Evolutionary conservation across 371 early-diverging fungal species (phyloP).

Genomic region (Apophysomyces elegans): DNA sequence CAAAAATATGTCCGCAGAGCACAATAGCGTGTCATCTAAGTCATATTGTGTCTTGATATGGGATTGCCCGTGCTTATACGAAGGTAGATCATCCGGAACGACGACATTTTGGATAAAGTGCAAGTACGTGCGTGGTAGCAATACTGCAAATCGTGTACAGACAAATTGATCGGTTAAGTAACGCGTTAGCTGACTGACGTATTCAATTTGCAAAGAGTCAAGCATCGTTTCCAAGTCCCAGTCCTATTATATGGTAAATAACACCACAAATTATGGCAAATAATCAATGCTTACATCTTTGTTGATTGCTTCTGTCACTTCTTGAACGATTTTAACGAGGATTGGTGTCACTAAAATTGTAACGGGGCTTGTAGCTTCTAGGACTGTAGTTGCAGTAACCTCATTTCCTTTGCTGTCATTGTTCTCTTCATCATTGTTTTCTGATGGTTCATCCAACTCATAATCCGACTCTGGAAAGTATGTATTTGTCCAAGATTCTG

Average conservation of each 20-base stretch:
- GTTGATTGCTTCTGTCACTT: constrained; percentile 69
- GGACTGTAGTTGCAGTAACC: constrained; percentile 53
- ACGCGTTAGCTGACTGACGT: constrained; percentile 64
- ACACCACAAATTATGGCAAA: neutral
- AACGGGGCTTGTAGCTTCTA: constrained; percentile 65
- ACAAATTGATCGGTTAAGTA: constrained; percentile 58
- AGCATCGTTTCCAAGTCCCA: constrained; percentile 73
- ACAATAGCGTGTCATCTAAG: constrained; percentile 64
- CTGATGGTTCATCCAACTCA: constrained; percentile 7
- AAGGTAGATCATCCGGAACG: constrained; percentile 71
- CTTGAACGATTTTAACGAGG: constrained; percentile 73
- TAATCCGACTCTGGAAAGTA: constrained; percentile 4
- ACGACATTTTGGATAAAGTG: constrained; percentile 81
- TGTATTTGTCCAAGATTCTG: neutral
- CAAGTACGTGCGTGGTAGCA: constrained; percentile 65
- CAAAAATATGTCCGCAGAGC: constrained; percentile 68
- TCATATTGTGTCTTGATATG: constrained; percentile 68
- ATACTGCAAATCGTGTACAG: constrained; percentile 59
- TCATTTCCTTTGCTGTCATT: constrained; percentile 37
- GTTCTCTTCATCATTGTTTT: constrained; percentile 9
- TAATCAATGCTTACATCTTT: constrained; percentile 53
- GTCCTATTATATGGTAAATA: constrained; percentile 44
- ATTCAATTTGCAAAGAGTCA: constrained; percentile 71
- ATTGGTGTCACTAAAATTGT: constrained; percentile 73
- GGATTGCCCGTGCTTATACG: constrained; percentile 55